Conservation (phyloP, 192 early-diverging fungal genomes). For the Backusella australiensis region DNA sequence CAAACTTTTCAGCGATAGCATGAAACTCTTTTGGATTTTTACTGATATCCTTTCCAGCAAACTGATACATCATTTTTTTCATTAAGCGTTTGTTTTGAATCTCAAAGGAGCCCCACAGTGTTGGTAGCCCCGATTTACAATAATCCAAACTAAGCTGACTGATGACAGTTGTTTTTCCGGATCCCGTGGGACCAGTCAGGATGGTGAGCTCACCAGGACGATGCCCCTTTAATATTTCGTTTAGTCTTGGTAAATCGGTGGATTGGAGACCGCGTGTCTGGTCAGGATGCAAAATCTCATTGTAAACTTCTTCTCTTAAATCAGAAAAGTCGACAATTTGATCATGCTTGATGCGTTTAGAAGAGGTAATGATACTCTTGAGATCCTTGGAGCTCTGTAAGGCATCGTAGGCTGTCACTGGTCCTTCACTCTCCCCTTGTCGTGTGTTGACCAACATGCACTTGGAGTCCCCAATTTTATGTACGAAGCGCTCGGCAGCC, state of each 20-base stretch:
- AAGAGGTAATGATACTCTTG: constrained; percentile 35
- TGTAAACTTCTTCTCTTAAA: constrained; percentile 60
- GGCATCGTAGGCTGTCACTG: constrained; percentile 54
- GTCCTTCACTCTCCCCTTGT: constrained; percentile 40
- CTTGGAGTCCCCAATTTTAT: constrained; percentile 63
- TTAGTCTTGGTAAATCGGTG: constrained; percentile 60
- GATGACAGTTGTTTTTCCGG: constrained; percentile 70
- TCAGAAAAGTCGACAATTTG: constrained; percentile 62
- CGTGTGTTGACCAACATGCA: constrained; percentile 55
- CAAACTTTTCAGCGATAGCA: constrained; percentile 59
- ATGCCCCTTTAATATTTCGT: constrained; percentile 63
- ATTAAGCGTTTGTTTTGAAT: constrained; percentile 67
- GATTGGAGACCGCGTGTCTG: constrained; percentile 62
- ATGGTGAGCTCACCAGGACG: constrained; percentile 70
- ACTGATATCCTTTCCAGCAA: constrained; percentile 55
- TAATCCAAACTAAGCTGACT: constrained; percentile 71
- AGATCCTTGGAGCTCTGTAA: constrained; percentile 43
- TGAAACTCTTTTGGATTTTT: constrained; percentile 47
- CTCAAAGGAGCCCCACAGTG: constrained; percentile 78
- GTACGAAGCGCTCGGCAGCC: constrained; percentile 54
- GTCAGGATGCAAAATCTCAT: constrained; percentile 63
- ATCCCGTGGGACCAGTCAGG: constrained; percentile 65
- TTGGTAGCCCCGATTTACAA: constrained; percentile 64
- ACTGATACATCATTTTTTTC: constrained; percentile 67
- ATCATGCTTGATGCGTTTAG: constrained; percentile 59